Conservation (phyloP, 805 yeast genomes). For the Scheffersomyces ergatensis region DNA sequence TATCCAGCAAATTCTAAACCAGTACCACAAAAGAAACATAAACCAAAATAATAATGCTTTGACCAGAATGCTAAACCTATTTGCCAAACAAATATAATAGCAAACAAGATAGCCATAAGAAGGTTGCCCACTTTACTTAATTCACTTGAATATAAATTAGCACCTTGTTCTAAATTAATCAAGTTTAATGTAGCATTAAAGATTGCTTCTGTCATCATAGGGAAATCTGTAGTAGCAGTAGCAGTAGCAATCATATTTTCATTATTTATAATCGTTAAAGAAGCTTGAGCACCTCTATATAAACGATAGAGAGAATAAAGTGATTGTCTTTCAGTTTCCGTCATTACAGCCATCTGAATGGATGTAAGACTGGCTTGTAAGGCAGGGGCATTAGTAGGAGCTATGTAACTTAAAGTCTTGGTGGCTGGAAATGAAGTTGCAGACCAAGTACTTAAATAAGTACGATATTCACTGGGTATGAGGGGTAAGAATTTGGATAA, state of each 20-base stretch:
- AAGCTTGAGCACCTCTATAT: conserved; percentile 30
- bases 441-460: conserved; percentile 7
- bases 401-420: conserved; percentile 19
- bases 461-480: background rate
- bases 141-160: conserved; percentile 35
- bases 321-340: conserved; percentile 18
- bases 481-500: background rate
- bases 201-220: conserved; percentile 17
- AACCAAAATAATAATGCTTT: conserved; percentile 65
- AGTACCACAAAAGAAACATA: conserved; percentile 53
- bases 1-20: conserved; percentile 69
- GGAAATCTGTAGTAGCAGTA: conserved; percentile 17
- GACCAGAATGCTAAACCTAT: conserved; percentile 34
- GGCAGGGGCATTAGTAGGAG: conserved; percentile 19
- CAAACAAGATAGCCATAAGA: conserved; percentile 56
- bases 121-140: conserved; percentile 56
- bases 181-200: conserved; percentile 18
- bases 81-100: conserved; percentile 28
- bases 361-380: background rate
- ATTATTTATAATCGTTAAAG: conserved; percentile 25
- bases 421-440: conserved; percentile 17
- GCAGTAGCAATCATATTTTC: conserved; percentile 31
- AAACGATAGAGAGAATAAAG: conserved; percentile 15
- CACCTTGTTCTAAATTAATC: conserved; percentile 9
- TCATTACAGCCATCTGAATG: conserved; percentile 7